Base-by-base conservation (phyloP, 2,329 filamentous ascomycete species). In the Phaeophleospora eucalypticola region DNA sequence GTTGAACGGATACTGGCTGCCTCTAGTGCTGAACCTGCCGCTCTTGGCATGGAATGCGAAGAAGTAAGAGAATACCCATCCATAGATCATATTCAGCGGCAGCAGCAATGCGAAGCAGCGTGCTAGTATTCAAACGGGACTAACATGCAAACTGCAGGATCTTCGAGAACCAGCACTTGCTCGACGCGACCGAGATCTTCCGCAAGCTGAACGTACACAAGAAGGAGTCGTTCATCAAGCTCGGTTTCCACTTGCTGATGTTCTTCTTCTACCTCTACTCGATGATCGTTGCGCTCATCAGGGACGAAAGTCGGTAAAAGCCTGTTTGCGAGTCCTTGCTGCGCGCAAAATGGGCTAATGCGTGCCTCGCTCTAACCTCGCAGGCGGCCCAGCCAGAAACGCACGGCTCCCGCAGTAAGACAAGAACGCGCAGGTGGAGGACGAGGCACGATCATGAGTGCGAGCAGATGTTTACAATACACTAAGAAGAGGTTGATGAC, bases 181-280 rank as follows among this genome's bases (percentile, higher is more conserved):
- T 98, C 54, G 93, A 98, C 70, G 93, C 93, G 45, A 98, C 93
- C 46, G 93, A 98, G 75, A 98, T 98, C 65, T 98, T 98, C 82
- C 83, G 93, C 71, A 98, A 98, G 77, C 77, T 98, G 53, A 98
- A 98, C 63, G 87, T 96, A 42, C 93, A 98, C 72, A 98, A 98
- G 79, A 97, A 95, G 90, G 93, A 98, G 82, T 97, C 93, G 0
- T 98, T 98, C 71, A 84, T 93, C 76, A 98, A 98, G 77, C 87
- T 98, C 36, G 93, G 91, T 46, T 98, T 98, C 80, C 93, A 98
- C 72, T 78, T 98, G 51, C 71, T 98, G 74, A 96, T 98, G 89
- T 98, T 98, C 82, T 98, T 98, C 83, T 98, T 97, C 82, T 98
- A 98, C 76, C 86, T 98, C 47, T 68, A 68, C 63, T 67, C 63